Conservation (phyloP, 2,329 filamentous ascomycete species). For the Fusarium sp. region DNA sequence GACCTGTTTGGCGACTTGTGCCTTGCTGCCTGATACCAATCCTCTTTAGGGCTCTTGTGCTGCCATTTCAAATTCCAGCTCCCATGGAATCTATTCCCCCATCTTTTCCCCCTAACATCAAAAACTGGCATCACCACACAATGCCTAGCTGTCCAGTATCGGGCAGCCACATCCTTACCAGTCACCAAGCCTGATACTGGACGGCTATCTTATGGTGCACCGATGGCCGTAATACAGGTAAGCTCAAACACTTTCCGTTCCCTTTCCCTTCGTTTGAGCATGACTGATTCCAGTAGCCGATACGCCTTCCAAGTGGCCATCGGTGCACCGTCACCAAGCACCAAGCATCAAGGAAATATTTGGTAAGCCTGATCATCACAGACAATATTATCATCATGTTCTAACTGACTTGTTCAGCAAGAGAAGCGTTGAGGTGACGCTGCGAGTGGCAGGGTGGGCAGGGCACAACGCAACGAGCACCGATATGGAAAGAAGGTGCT, state of each 20-base stretch:
- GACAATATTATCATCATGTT: not conserved
- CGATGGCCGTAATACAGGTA: conserved; percentile 5
- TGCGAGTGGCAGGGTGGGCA: not conserved
- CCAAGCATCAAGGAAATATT: not conserved
- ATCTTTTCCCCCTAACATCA: not conserved
- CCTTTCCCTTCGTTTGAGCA: not conserved
- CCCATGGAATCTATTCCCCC: not conserved
- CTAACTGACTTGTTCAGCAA: not conserved
- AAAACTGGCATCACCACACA: not conserved
- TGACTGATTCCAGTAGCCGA: not conserved
- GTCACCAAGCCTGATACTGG: not conserved
- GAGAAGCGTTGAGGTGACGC: not conserved
- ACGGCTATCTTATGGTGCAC: not conserved
- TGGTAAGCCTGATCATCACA: not conserved
- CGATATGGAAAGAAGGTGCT: too few species aligned
- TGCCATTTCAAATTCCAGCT: not conserved
- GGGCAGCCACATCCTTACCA: not conserved
- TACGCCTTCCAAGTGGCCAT: not conserved
- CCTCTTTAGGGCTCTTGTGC: not conserved
- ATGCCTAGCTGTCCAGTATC: not conserved
- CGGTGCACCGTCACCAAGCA: not conserved
- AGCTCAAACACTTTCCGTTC: not conserved
- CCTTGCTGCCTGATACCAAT: not conserved
- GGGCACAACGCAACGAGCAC: not conserved
- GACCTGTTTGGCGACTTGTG: not conserved